A percentile compares a stretch with the other conserved stretches of the same genome.
Evolutionary conservation across 2,329 filamentous ascomycete genomes (phyloP).

Genomic region (Microthyrium microscopicum): DNA sequence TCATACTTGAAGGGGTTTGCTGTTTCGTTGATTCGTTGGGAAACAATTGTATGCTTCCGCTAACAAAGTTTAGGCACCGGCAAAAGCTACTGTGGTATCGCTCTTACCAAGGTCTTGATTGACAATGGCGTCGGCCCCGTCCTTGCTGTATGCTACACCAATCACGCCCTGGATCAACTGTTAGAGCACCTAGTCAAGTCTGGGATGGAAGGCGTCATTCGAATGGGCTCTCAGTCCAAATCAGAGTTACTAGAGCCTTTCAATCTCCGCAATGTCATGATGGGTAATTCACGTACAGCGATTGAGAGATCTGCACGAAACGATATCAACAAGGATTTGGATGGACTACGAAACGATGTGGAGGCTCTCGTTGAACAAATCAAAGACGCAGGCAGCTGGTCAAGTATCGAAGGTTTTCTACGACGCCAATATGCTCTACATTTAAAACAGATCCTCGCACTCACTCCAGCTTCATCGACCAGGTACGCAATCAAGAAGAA

Average conservation of each 20-base stretch:
- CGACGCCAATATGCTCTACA: not conserved
- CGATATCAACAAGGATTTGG: not conserved
- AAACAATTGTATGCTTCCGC: too few species aligned
- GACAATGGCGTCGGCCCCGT: conserved; percentile 27
- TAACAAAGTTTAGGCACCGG: too few species aligned
- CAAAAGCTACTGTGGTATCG: conserved; percentile 44
- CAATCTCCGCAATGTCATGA: conserved; percentile 31
- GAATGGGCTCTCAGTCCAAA: conserved; percentile 43
- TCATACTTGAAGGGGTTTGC: too few species aligned
- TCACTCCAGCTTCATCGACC: too few species aligned
- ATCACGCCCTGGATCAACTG: conserved; percentile 40
- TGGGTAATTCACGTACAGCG: conserved; percentile 3
- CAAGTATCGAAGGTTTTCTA: not conserved
- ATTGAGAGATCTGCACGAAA: not conserved
- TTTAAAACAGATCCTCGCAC: not conserved
- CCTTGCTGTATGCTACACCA: conserved; percentile 32
- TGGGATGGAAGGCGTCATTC: conserved; percentile 35
- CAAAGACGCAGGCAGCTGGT: not conserved
- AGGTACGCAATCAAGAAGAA: not conserved
- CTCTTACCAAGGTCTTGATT: conserved; percentile 40
- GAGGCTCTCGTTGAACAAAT: not conserved
- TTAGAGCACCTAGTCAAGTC: conserved; percentile 41
- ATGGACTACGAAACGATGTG: not conserved
- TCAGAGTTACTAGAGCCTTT: conserved; percentile 32
- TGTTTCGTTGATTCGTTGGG: too few species aligned